These are phyloP conservation scores for Pythium diclinum DNA, from an alignment of 352 stramenopile genomes.

Conservation along the genomic window DNA sequence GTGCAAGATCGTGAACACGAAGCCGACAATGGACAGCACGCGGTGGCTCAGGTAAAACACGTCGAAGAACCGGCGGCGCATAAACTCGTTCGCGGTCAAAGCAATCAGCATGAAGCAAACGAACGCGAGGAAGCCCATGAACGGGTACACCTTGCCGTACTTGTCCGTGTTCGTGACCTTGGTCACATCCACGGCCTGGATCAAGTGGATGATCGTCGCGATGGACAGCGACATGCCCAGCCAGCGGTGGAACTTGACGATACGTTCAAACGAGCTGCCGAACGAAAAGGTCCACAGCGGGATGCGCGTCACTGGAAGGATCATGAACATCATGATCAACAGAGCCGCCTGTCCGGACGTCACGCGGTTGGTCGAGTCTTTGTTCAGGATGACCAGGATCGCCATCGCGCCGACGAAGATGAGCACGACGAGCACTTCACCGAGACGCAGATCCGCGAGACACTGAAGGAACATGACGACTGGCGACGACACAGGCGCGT, in stretches of 20 bases:
- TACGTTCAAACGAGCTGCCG: conserved; percentile 73
- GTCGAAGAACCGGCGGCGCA: conserved; percentile 69
- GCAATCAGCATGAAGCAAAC: conserved; percentile 53
- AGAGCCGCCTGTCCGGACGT: conserved; percentile 56
- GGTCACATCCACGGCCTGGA: conserved; percentile 44
- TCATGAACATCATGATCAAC: conserved; percentile 77
- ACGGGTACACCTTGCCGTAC: conserved; percentile 50
- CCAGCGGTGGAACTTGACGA: conserved; percentile 85
- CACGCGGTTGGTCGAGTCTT: conserved; percentile 33
- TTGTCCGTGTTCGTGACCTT: conserved; percentile 36
- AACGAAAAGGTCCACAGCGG: conserved; percentile 70
- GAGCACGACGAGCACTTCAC: conserved; percentile 60
- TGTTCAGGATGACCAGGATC: conserved; percentile 40
- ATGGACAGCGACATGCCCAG: conserved; percentile 60
- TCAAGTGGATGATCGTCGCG: conserved; percentile 55
- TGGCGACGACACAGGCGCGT: conserved; percentile 36
- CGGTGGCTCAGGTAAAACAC: conserved; percentile 79
- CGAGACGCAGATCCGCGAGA: conserved; percentile 53
- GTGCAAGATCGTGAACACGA: conserved; percentile 79
- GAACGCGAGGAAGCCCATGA: conserved; percentile 67
- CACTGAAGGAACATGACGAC: conserved; percentile 51
- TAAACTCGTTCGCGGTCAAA: conserved; percentile 50
- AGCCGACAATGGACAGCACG: conserved; percentile 62
- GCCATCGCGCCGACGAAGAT: conserved; percentile 57
- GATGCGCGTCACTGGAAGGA: conserved; percentile 60